Conservation (phyloP, 192 early-diverging fungal species). For the Funneliformis mosseae region DNA sequence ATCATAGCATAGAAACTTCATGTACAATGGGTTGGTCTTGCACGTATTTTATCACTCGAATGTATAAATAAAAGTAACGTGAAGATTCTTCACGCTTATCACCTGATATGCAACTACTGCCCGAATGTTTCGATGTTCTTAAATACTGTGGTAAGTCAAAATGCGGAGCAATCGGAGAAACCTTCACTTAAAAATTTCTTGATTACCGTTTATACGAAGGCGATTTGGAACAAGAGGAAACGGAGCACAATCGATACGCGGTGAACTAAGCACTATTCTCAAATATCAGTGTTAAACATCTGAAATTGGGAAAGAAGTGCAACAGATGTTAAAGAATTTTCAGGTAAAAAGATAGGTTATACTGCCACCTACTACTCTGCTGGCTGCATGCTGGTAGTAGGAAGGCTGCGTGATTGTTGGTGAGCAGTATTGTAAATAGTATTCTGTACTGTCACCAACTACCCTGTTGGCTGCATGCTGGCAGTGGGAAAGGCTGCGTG, state of each 20-base stretch:
- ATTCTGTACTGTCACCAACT: not conserved
- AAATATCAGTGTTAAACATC: constrained; percentile 6
- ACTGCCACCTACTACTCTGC: constrained; percentile 5
- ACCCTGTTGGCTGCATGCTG: constrained; percentile 6
- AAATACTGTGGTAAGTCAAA: not conserved
- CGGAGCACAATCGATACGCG: constrained; percentile 7
- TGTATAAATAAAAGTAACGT: too few relatives aligned
- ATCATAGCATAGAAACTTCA: too few relatives aligned
- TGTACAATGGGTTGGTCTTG: too few relatives aligned
- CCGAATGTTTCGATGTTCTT: not conserved
- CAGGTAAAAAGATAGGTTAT: constrained; percentile 12
- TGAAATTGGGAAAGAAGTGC: constrained; percentile 9
- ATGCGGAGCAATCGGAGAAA: not conserved
- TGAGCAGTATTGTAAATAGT: constrained; percentile 3
- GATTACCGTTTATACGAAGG: constrained; percentile 11
- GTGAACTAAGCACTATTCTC: constrained; percentile 19
- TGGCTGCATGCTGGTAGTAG: constrained; percentile 3
- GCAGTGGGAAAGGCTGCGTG: constrained; percentile 7
- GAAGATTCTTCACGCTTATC: too few relatives aligned
- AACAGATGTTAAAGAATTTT: constrained; percentile 10
- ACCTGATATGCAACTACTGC: not conserved
- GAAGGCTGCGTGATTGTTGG: constrained; percentile 23
- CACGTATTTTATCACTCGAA: too few relatives aligned
- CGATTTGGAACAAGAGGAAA: constrained; percentile 21
- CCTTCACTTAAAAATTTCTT: constrained; percentile 25